Evolutionary conservation across 1,284 basidiomycete species (phyloP).

Genomic region (Trametes versicolor): DNA sequence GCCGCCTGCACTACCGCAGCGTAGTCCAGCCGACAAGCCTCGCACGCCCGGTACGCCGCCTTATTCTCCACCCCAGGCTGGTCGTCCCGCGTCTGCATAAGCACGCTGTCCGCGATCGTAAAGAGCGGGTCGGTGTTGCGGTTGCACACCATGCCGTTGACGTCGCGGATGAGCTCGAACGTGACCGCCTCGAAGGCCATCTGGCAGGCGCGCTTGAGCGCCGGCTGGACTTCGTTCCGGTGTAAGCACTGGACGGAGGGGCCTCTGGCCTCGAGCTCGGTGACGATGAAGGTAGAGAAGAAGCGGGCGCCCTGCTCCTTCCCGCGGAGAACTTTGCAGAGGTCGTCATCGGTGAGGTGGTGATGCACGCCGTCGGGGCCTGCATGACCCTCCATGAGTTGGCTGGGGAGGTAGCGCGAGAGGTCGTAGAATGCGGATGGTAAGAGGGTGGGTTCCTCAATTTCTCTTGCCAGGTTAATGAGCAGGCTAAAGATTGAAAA

Average conservation of each 20-base stretch:
- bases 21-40: slow-evolving; percentile 70
- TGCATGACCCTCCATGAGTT: slow-evolving; percentile 48
- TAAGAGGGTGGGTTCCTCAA: slow-evolving; percentile 48
- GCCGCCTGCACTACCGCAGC: slow-evolving; percentile 61
- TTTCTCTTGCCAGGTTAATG: slow-evolving; percentile 55
- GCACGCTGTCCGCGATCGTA: slow-evolving; percentile 69
- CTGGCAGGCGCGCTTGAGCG: slow-evolving; percentile 64
- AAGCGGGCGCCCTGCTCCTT: slow-evolving; percentile 76
- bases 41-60: slow-evolving; percentile 65
- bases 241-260: slow-evolving; percentile 61
- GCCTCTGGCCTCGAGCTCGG: slow-evolving; percentile 69
- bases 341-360: slow-evolving; percentile 59
- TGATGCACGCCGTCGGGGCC: slow-evolving; percentile 40
- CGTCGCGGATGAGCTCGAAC: slow-evolving; percentile 74
- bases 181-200: slow-evolving; percentile 76
- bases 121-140: slow-evolving; percentile 75
- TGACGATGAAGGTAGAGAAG: slow-evolving; percentile 78
- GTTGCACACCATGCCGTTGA: slow-evolving; percentile 72
- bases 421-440: slow-evolving; percentile 63
- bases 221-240: slow-evolving; percentile 53
- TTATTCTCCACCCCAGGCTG: slow-evolving; percentile 51
- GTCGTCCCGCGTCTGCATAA: slow-evolving; percentile 67
- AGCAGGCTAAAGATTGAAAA: slow-evolving; percentile 50
- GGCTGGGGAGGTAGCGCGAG: slow-evolving; percentile 57
- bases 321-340: slow-evolving; percentile 67